phyloP scores from a whole-genome alignment of 1,139 yeast genomes.

The Hyphopichia fennica region DNA sequence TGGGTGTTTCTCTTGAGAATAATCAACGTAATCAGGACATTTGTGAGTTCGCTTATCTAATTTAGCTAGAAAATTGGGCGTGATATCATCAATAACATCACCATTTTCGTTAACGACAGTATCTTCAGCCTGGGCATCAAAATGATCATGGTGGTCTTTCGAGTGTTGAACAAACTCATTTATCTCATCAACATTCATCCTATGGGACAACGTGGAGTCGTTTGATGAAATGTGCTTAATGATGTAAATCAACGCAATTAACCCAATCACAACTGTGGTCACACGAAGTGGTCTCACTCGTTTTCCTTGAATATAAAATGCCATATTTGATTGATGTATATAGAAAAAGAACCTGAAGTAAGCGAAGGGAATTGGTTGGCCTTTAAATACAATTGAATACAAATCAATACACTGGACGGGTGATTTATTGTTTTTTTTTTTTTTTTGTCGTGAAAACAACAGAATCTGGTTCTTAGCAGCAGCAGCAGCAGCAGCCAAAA shows the following conservation, averaged over 20 bases:
- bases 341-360: too few relatives aligned
- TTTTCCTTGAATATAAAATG: constrained; percentile 6
- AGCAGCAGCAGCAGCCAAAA: too few relatives aligned
- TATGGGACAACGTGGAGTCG: neutral
- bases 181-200: constrained; percentile 5
- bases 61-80: constrained; percentile 12
- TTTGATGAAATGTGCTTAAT: neutral
- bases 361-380: too few relatives aligned
- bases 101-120: neutral
- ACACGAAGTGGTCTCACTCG: constrained; percentile 9
- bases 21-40: constrained; percentile 45
- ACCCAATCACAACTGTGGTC: constrained; percentile 6
- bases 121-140: neutral
- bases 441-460: too few relatives aligned
- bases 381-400: too few relatives aligned
- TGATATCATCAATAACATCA: constrained; percentile 8
- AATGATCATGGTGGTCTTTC: neutral
- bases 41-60: constrained; percentile 21
- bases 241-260: constrained; percentile 7
- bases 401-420: too few relatives aligned
- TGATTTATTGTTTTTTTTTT: too few relatives aligned
- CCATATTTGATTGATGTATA: constrained; percentile 3
- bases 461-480: too few relatives aligned
- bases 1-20: constrained; percentile 42
- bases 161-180: constrained; percentile 2